Conservation (phyloP, 2,329 filamentous ascomycete species). For the Trichoderma endophyticum region DNA sequence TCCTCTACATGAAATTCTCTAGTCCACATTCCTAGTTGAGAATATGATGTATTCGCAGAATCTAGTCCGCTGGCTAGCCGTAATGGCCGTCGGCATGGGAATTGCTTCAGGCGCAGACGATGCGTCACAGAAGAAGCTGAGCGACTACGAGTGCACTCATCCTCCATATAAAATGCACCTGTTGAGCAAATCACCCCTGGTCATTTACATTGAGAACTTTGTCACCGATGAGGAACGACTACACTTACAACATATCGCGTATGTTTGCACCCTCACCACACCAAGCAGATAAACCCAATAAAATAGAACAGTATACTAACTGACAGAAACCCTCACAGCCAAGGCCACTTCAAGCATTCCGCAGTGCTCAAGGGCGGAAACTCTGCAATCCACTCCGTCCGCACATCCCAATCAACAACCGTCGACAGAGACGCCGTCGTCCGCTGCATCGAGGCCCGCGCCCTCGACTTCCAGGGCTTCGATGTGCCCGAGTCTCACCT, state of each 20-base stretch:
- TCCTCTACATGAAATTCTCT: background rate
- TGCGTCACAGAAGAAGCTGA: conserved; percentile 7
- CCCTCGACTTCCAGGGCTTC: conserved; percentile 45
- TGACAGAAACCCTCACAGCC: conserved; percentile 26
- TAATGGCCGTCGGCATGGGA: background rate
- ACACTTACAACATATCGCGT: conserved; percentile 45
- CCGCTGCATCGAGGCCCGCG: conserved; percentile 46
- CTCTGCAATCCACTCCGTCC: conserved; percentile 36
- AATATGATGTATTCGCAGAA: background rate
- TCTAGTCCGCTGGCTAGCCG: conserved; percentile 12
- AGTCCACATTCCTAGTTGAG: background rate
- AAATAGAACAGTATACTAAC: background rate
- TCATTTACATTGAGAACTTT: conserved; percentile 49
- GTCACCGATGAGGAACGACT: conserved; percentile 40
- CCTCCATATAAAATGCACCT: conserved; percentile 42
- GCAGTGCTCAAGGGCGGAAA: conserved; percentile 36
- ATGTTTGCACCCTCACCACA: conserved; percentile 14
- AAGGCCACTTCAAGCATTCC: conserved; percentile 44
- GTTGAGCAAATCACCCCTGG: conserved; percentile 46
- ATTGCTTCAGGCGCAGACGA: background rate
- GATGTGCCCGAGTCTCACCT: conserved; percentile 36
- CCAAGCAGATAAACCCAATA: background rate
- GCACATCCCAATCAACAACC: conserved; percentile 46
- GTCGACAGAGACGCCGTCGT: conserved; percentile 40
- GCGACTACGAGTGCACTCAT: conserved; percentile 26